phyloP scores from a whole-genome alignment of 495 filamentous ascomycete species.

The Aspergillus affinis region DNA sequence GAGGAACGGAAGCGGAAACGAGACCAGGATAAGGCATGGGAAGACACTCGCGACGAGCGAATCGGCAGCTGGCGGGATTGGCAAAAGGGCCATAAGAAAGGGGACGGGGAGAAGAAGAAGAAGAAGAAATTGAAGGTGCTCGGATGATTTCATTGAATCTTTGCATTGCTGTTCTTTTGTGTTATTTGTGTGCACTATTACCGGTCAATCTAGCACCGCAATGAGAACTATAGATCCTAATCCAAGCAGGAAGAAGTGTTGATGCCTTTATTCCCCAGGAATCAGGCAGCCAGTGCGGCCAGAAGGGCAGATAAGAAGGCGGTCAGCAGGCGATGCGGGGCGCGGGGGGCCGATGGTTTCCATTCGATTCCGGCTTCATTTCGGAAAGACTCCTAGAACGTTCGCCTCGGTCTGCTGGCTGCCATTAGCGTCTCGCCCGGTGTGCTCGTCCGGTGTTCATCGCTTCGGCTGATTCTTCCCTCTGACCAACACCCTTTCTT shows the following conservation, averaged over 20 bases:
- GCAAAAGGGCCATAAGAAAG: slow-evolving; percentile 64
- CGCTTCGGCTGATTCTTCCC: not conserved
- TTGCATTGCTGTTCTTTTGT: too few species aligned
- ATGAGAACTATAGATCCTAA: too few species aligned
- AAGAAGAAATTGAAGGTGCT: slow-evolving; percentile 97
- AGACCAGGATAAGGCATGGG: slow-evolving; percentile 91
- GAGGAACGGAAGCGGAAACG: slow-evolving; percentile 88
- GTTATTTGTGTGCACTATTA: not conserved
- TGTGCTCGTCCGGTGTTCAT: not conserved
- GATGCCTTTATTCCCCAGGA: not conserved
- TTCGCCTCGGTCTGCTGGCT: not conserved
- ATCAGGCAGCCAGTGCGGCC: not conserved
- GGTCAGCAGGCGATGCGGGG: slow-evolving; percentile 13
- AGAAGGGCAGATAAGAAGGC: slow-evolving; percentile 7
- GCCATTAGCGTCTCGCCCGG: not conserved
- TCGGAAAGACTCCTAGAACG: not conserved
- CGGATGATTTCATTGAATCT: slow-evolving; percentile 35
- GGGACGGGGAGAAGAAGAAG: slow-evolving; percentile 56
- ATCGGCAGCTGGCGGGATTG: slow-evolving; percentile 96
- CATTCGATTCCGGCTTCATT: slow-evolving; percentile 6
- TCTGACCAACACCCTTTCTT: not conserved
- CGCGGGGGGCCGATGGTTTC: slow-evolving; percentile 2
- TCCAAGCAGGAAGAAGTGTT: not conserved
- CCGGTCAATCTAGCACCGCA: not conserved
- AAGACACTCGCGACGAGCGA: slow-evolving; percentile 83